Evolutionary conservation across 768 basidiomycete species (phyloP).

Genomic region (Naganishia friedmannii): DNA sequence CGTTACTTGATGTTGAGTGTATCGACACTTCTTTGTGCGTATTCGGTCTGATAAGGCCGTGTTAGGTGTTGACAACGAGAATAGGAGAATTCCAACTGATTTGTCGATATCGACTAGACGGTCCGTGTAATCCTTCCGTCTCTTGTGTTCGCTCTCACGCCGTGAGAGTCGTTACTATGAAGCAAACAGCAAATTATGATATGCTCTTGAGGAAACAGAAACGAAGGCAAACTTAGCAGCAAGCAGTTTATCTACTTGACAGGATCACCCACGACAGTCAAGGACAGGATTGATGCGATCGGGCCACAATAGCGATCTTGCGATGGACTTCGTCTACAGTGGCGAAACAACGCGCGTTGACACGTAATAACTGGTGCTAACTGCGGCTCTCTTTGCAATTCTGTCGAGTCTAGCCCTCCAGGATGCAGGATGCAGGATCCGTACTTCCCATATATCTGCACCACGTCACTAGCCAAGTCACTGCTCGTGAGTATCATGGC

Average conservation of each 20-base stretch:
- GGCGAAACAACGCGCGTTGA: neutral
- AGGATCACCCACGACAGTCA: no score
- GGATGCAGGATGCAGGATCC: no score
- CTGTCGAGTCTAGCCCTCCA: no score
- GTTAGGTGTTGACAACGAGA: neutral
- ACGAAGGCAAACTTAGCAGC: neutral
- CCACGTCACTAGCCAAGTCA: no score
- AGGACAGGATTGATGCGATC: neutral
- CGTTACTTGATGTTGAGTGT: neutral
- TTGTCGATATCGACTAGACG: conserved; percentile 4
- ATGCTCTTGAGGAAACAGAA: conserved; percentile 12
- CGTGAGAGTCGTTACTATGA: conserved; percentile 3
- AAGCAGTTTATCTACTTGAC: neutral
- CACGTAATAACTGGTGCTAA: neutral
- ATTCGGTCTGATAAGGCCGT: neutral
- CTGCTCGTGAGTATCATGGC: no score
- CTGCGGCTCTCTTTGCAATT: no score
- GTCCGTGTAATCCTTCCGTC: neutral
- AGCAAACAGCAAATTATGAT: conserved; percentile 22
- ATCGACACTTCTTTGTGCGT: neutral
- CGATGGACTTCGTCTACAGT: neutral
- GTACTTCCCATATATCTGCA: no score
- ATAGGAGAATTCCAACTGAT: conserved; percentile 1
- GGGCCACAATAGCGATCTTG: conserved; percentile 2
- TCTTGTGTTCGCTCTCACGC: neutral